phyloP scores from a whole-genome alignment of 2,329 filamentous ascomycete species.

The Coniochaeta ligniaria region DNA sequence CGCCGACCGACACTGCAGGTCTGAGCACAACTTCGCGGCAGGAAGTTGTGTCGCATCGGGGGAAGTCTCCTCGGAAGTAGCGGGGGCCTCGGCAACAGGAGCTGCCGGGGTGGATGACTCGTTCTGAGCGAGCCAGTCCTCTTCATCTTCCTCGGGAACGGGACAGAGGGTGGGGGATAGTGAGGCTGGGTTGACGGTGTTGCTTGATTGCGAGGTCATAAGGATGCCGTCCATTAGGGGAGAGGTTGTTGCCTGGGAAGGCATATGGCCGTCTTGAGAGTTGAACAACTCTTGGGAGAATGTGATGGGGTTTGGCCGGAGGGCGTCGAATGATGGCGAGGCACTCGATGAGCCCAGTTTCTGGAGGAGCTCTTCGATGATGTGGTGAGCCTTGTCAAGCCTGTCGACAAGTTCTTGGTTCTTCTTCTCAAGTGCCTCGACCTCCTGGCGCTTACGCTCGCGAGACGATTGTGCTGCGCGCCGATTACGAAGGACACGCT shows the following conservation, averaged over 20 bases:
- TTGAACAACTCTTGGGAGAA: conserved; percentile 53
- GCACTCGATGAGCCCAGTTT: conserved; percentile 52
- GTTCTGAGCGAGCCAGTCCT: conserved; percentile 14
- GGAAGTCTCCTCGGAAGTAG: conserved; percentile 35
- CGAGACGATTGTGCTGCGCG: conserved; percentile 93
- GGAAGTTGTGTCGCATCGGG: conserved; percentile 99
- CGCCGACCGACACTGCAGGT: conserved; percentile 99
- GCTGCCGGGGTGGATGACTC: conserved; percentile 11
- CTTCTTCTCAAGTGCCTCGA: conserved; percentile 74
- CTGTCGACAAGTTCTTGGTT: conserved; percentile 64
- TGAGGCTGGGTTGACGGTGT: conserved; percentile 54
- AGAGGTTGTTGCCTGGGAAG: conserved; percentile 10
- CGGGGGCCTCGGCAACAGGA: conserved; percentile 15
- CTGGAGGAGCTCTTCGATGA: conserved; percentile 23
- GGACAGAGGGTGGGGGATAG: conserved; percentile 51
- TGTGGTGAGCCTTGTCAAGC: conserved; percentile 24
- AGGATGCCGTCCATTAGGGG: conserved; percentile 33
- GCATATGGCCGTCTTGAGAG: conserved; percentile 31
- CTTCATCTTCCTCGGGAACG: conserved; percentile 34
- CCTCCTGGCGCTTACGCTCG: conserved; percentile 82
- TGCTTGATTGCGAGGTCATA: conserved; percentile 29
- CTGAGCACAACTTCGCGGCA: conserved; percentile 97
- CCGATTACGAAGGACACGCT: conserved; percentile 93
- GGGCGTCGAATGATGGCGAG: conserved; percentile 32
- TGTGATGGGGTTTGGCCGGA: conserved; percentile 42